Conservation (phyloP, 768 basidiomycete species). For the Auriscalpium microsporum region DNA sequence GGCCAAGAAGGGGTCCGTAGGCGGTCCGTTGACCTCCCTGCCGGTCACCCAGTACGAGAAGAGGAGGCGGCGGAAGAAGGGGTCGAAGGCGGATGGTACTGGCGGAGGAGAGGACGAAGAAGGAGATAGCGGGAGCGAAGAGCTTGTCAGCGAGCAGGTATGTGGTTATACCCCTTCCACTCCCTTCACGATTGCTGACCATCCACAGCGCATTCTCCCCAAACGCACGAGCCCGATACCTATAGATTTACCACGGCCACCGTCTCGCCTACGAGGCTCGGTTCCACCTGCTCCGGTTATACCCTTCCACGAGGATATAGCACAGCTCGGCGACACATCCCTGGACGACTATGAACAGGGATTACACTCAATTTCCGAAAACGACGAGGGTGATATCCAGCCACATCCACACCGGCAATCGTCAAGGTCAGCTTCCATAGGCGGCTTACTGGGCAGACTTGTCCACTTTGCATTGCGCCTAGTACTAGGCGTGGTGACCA, state of each 20-base stretch:
- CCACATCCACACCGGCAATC: slow-evolving; percentile 10
- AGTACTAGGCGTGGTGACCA: slow-evolving; percentile 10
- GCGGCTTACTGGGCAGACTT: slow-evolving; percentile 34
- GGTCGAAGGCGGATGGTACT: slow-evolving; percentile 33
- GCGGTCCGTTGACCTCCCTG: slow-evolving; percentile 55
- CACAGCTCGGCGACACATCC: slow-evolving; percentile 13
- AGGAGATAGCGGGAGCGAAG: slow-evolving; percentile 38
- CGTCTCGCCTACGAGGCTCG: slow-evolving; percentile 27
- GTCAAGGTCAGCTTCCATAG: slow-evolving; percentile 29
- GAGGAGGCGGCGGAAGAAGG: slow-evolving; percentile 37
- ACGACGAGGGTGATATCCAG: slow-evolving; percentile 37
- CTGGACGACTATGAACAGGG: slow-evolving; percentile 38
- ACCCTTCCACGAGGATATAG: slow-evolving; percentile 20
- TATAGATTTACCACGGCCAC: slow-evolving; percentile 27
- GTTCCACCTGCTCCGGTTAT: slow-evolving; percentile 35
- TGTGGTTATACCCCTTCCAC: neutral
- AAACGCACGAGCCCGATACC: slow-evolving; percentile 1
- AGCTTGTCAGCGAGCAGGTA: slow-evolving; percentile 36
- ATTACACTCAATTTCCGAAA: slow-evolving; percentile 57
- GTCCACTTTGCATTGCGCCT: slow-evolving; percentile 30
- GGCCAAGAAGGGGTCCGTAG: slow-evolving; percentile 38
- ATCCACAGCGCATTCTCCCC: slow-evolving; percentile 5
- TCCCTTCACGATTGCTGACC: slow-evolving; percentile 5
- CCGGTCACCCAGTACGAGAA: slow-evolving; percentile 64
- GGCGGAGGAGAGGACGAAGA: slow-evolving; percentile 34